Percentiles rank a stretch among this genome's conserved stretches.
These are phyloP conservation scores for Trametes sp. DNA, from an alignment of 1,284 basidiomycete genomes.

Conservation along the genomic window DNA sequence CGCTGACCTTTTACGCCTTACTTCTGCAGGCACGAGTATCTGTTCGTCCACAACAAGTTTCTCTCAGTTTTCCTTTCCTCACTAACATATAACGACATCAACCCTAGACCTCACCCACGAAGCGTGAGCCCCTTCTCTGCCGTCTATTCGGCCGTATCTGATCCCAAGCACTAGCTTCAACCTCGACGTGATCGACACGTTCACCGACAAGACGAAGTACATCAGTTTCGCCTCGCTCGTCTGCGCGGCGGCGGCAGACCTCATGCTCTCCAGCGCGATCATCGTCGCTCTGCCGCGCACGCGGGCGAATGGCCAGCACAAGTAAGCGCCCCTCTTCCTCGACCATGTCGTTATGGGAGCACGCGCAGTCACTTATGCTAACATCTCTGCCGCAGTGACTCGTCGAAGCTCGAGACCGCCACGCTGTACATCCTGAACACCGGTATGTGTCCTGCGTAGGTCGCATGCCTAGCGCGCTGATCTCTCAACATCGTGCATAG, in stretches of 20 bases:
- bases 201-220: not conserved
- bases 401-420: not conserved
- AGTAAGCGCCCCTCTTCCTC: not conserved
- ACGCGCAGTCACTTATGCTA: not conserved
- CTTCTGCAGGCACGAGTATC: not conserved
- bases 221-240: not conserved
- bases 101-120: not conserved
- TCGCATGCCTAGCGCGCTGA: not conserved
- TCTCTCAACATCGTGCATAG: not conserved
- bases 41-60: not conserved
- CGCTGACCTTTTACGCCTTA: too few species aligned
- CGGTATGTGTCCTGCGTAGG: not conserved
- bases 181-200: not conserved
- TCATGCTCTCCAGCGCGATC: slow-evolving; percentile 3
- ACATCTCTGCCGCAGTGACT: not conserved
- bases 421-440: slow-evolving; percentile 9
- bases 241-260: not conserved
- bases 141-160: not conserved
- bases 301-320: not conserved
- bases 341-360: not conserved
- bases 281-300: not conserved
- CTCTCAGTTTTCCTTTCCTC: not conserved
- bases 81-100: not conserved
- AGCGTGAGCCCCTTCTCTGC: not conserved
- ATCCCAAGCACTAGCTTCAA: not conserved